Conservation (phyloP, 129 eudicot species). For the Rutidosis leptorrhynchoides region DNA sequence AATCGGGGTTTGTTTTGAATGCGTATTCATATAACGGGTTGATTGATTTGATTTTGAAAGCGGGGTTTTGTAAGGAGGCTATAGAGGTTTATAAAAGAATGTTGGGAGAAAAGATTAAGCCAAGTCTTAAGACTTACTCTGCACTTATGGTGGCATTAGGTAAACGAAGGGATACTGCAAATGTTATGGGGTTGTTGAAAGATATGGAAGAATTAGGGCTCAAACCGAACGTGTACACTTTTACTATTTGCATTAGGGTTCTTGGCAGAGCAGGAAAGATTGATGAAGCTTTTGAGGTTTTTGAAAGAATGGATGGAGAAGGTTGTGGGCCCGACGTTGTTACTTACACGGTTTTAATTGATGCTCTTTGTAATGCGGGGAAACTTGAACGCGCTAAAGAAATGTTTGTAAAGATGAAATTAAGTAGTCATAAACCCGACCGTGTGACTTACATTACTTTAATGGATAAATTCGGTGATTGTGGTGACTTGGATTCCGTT, state of each 20-base stretch:
- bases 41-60: conserved; percentile 73
- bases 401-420: conserved; percentile 72
- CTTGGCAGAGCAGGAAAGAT: conserved; percentile 93
- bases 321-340: conserved; percentile 93
- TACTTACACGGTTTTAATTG: conserved; percentile 87
- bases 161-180: conserved; percentile 70
- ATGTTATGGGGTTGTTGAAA: conserved; percentile 56
- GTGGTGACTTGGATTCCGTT: conserved; percentile 66
- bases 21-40: conserved; percentile 85
- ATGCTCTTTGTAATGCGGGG: conserved; percentile 83
- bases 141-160: conserved; percentile 96
- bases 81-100: conserved; percentile 61
- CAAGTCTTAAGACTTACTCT: conserved; percentile 91
- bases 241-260: conserved; percentile 87
- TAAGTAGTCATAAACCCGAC: conserved; percentile 75
- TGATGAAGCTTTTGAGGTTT: conserved; percentile 58
- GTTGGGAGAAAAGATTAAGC: conserved; percentile 64
- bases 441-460: conserved; percentile 88
- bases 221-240: conserved; percentile 85
- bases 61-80: conserved; percentile 79
- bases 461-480: conserved; percentile 73
- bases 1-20: conserved; percentile 68
- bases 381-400: conserved; percentile 64
- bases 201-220: conserved; percentile 87
- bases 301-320: conserved; percentile 80